phyloP scores from a whole-genome alignment of 2,329 filamentous ascomycete species.

The Neonectria ditissima region DNA sequence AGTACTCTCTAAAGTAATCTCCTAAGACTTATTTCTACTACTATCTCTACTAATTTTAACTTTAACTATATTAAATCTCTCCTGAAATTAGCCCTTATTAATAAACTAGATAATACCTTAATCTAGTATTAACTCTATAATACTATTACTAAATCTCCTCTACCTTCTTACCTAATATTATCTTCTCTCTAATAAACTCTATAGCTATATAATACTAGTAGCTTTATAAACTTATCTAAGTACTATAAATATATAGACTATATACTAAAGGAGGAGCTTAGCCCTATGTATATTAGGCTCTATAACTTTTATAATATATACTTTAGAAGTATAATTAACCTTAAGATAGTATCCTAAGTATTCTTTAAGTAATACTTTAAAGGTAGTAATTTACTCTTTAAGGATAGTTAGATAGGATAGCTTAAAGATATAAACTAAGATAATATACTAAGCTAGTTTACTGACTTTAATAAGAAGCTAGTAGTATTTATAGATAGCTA shows the following conservation, averaged over 20 bases:
- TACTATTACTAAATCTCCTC: no score
- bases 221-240: constrained; percentile 52
- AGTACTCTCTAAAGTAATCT: no score
- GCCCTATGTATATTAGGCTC: constrained; percentile 50
- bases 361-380: constrained; percentile 50
- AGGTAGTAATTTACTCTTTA: constrained; percentile 46
- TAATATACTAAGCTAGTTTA: neutral
- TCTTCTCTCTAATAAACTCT: constrained; percentile 48
- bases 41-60: no score
- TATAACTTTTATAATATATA: constrained; percentile 48
- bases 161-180: constrained; percentile 38
- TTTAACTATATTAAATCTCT: no score
- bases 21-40: no score
- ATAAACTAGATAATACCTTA: no score
- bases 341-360: constrained; percentile 46
- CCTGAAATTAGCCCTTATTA: no score
- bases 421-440: constrained; percentile 49
- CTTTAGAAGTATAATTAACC: constrained; percentile 46
- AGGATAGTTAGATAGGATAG: constrained; percentile 48
- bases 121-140: no score
- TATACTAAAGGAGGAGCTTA: constrained; percentile 52
- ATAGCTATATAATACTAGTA: constrained; percentile 46
- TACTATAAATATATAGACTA: constrained; percentile 47
- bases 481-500: neutral
- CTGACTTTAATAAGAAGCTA: neutral